A percentile compares a stretch with the other conserved stretches of the same genome.
Evolutionary conservation across 2,329 filamentous ascomycete genomes (phyloP).

Genomic region (Rhynchosporium graminicola): DNA sequence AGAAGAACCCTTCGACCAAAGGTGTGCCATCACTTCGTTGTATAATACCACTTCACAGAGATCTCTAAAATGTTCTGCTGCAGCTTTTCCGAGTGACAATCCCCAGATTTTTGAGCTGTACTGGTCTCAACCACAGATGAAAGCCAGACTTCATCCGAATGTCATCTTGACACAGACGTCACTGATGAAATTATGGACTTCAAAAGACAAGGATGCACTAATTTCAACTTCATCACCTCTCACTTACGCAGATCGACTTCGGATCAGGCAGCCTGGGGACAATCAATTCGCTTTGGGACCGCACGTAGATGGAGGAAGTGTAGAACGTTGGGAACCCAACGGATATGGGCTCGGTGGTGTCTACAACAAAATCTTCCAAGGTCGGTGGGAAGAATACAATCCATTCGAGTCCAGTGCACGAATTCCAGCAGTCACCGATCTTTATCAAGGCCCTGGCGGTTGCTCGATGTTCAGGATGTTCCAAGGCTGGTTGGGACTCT

Average conservation of each 20-base stretch:
- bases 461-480: slow-evolving; percentile 86
- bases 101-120: slow-evolving; percentile 76
- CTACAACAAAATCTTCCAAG: slow-evolving; percentile 72
- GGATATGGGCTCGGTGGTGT: slow-evolving; percentile 68
- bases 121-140: slow-evolving; percentile 69
- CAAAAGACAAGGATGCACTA: slow-evolving; percentile 40
- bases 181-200: slow-evolving; percentile 64
- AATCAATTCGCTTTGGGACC: slow-evolving; percentile 70
- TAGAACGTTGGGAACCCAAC: slow-evolving; percentile 72
- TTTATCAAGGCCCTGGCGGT: slow-evolving; percentile 79
- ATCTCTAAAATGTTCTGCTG: neutral
- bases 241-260: slow-evolving; percentile 64
- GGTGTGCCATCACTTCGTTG: slow-evolving; percentile 21
- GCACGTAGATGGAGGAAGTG: slow-evolving; percentile 72
- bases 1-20: slow-evolving; percentile 60
- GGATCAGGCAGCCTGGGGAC: slow-evolving; percentile 71
- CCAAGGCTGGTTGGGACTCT: slow-evolving; percentile 87
- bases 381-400: slow-evolving; percentile 79
- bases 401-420: slow-evolving; percentile 76
- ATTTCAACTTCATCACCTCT: slow-evolving; percentile 59
- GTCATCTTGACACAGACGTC: slow-evolving; percentile 61
- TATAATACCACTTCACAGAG: neutral
- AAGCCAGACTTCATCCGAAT: slow-evolving; percentile 66
- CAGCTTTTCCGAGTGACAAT: slow-evolving; percentile 64
- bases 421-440: slow-evolving; percentile 66